Conservation (phyloP, 2,329 filamentous ascomycete genomes). For the Pseudocercospora pini-densiflorae region DNA sequence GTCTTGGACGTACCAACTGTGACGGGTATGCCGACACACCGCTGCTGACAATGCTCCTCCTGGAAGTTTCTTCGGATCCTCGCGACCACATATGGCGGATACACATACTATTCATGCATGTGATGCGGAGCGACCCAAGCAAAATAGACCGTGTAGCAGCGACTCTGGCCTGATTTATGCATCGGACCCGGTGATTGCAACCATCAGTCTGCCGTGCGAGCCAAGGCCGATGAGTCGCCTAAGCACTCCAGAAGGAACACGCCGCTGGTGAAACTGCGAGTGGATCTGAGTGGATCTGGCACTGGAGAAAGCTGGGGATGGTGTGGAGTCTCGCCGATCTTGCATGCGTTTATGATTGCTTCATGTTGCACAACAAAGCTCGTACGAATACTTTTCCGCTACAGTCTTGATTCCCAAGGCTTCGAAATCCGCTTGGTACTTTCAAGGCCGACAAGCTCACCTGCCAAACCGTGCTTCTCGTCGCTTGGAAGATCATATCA, state of each 20-base stretch:
- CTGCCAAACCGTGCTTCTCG: constrained; percentile 13
- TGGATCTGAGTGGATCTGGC: background rate
- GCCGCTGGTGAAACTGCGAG: background rate
- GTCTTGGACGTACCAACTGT: background rate
- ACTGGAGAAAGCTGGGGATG: background rate
- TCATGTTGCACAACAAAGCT: background rate
- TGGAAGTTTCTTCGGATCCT: background rate
- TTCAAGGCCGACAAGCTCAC: constrained; percentile 13
- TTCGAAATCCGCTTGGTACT: background rate
- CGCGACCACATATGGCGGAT: background rate
- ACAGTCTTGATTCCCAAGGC: background rate
- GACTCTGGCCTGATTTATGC: background rate
- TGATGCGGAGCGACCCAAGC: background rate
- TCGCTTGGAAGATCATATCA: background rate
- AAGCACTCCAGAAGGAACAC: background rate
- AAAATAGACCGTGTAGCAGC: too few species aligned
- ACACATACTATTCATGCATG: background rate
- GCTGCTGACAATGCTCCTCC: background rate
- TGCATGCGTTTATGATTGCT: background rate
- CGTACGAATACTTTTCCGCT: background rate
- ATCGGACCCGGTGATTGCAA: background rate
- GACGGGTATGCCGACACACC: background rate
- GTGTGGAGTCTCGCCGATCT: background rate
- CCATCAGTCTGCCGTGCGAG: background rate
- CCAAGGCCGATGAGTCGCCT: constrained; percentile 1